phyloP scores from a whole-genome alignment of 2,329 filamentous ascomycete genomes.

The Macrophomina phaseolina region DNA sequence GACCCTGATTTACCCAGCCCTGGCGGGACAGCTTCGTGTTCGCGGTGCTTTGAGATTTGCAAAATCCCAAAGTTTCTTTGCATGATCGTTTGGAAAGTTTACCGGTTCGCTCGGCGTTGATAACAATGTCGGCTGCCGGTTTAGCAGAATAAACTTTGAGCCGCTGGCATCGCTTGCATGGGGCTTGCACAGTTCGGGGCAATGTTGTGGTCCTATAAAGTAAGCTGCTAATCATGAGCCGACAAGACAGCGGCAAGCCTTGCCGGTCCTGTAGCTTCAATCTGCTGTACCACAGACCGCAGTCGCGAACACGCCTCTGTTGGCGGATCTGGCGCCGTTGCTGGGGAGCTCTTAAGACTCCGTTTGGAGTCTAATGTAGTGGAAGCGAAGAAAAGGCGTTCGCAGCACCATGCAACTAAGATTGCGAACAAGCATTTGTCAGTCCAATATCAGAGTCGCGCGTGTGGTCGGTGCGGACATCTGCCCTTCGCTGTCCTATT shows the following conservation, averaged over 20 bases:
- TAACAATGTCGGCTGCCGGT: neutral
- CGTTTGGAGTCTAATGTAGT: neutral
- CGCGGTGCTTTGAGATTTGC: neutral
- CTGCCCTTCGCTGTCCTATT: neutral
- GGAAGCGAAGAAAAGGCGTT: neutral
- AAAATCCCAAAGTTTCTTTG: neutral
- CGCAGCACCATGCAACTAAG: neutral
- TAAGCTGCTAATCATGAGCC: neutral
- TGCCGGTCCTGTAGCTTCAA: neutral
- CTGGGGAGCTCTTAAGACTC: neutral
- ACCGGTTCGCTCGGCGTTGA: neutral
- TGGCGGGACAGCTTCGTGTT: neutral
- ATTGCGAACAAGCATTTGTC: neutral
- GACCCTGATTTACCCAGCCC: neutral
- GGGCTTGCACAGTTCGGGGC: neutral
- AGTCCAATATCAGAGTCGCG: neutral
- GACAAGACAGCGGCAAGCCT: neutral
- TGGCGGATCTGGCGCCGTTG: neutral
- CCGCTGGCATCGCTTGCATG: neutral
- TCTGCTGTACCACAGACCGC: neutral
- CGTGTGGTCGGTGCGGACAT: conserved; percentile 6
- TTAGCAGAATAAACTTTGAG: neutral
- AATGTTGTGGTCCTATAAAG: neutral
- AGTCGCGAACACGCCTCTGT: neutral
- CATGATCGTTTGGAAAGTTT: neutral